A percentile compares a stretch with the other conserved stretches of the same genome.
Evolutionary conservation across 148 eudicot genomes (phyloP).

Genomic region (Silene latifolia): DNA sequence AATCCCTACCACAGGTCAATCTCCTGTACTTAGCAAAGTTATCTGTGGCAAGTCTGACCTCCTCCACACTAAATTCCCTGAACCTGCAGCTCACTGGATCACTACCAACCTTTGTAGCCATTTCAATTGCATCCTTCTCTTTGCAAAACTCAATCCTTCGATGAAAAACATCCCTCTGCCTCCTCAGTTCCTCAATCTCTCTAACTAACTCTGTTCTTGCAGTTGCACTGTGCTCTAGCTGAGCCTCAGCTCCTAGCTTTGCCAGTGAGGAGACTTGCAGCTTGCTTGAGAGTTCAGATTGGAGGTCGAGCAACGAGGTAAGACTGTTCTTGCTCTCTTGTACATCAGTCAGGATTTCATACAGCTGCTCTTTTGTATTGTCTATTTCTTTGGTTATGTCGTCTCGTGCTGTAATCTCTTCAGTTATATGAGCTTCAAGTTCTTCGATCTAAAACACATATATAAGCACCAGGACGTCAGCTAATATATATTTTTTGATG

Average conservation of each 20-base stretch:
- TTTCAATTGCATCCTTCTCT: slow-evolving; percentile 71
- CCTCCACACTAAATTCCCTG: slow-evolving; percentile 52
- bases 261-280: slow-evolving; percentile 43
- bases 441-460: slow-evolving; percentile 42
- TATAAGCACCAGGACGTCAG: not conserved
- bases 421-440: slow-evolving; percentile 37
- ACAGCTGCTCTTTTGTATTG: slow-evolving; percentile 41
- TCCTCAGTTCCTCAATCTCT: slow-evolving; percentile 64
- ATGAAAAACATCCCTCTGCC: slow-evolving; percentile 57
- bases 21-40: slow-evolving; percentile 45
- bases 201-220: slow-evolving; percentile 43
- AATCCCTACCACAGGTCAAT: slow-evolving; percentile 43
- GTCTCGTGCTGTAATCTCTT: slow-evolving; percentile 37
- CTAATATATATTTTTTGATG: not conserved
- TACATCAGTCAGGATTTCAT: slow-evolving; percentile 44
- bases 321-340: slow-evolving; percentile 57
- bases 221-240: slow-evolving; percentile 41
- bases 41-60: slow-evolving; percentile 60
- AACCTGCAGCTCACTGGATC: slow-evolving; percentile 32
- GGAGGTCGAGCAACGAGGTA: slow-evolving; percentile 48
- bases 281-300: slow-evolving; percentile 56
- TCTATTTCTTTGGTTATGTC: slow-evolving; percentile 49
- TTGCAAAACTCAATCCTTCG: slow-evolving; percentile 70
- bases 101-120: slow-evolving; percentile 35
- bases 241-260: slow-evolving; percentile 39